Evolutionary conservation across 1,139 yeast genomes (phyloP).

Genomic region (Suhomyces kunorum): DNA sequence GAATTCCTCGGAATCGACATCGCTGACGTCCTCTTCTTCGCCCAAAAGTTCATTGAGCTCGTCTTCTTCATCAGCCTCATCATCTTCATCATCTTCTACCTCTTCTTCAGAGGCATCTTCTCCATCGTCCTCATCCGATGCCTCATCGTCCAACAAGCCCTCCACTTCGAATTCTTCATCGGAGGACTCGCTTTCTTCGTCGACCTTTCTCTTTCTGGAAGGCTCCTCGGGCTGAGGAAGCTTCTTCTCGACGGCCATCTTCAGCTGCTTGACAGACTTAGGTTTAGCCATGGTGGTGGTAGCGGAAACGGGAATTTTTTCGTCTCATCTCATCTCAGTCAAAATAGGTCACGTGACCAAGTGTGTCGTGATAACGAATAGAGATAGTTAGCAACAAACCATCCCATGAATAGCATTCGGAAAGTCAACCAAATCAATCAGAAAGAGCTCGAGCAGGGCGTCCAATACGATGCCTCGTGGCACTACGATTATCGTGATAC

Average conservation of each 20-base stretch:
- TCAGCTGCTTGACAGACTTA: slow-evolving; percentile 9
- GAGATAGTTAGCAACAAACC: neutral
- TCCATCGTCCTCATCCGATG: slow-evolving; percentile 18
- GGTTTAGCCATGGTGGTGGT: slow-evolving; percentile 11
- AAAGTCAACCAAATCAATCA: slow-evolving; percentile 64
- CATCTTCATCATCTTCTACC: slow-evolving; percentile 29
- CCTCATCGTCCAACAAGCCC: slow-evolving; percentile 28
- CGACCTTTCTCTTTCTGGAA: slow-evolving; percentile 22
- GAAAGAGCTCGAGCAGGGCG: slow-evolving; percentile 64
- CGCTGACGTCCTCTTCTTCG: slow-evolving; percentile 45
- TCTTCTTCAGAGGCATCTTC: slow-evolving; percentile 25
- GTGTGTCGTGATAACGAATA: too few species aligned
- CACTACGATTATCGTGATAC: slow-evolving; percentile 81
- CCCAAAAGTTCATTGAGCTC: slow-evolving; percentile 62
- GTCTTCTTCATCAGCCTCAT: slow-evolving; percentile 55
- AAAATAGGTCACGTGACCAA: slow-evolving; percentile 5
- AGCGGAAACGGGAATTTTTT: slow-evolving; percentile 5
- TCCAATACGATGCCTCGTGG: slow-evolving; percentile 75
- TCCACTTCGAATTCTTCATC: slow-evolving; percentile 32
- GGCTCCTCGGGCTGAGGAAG: slow-evolving; percentile 9
- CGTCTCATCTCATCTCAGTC: slow-evolving; percentile 12
- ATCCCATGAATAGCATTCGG: slow-evolving; percentile 42
- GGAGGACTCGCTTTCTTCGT: slow-evolving; percentile 21
- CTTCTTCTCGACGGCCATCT: slow-evolving; percentile 7
- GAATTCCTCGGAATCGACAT: slow-evolving; percentile 41